A percentile compares a stretch with the other conserved stretches of the same genome.
phyloP scores from a whole-genome alignment of 768 basidiomycete genomes.

The Tricholoma flavovirens region DNA sequence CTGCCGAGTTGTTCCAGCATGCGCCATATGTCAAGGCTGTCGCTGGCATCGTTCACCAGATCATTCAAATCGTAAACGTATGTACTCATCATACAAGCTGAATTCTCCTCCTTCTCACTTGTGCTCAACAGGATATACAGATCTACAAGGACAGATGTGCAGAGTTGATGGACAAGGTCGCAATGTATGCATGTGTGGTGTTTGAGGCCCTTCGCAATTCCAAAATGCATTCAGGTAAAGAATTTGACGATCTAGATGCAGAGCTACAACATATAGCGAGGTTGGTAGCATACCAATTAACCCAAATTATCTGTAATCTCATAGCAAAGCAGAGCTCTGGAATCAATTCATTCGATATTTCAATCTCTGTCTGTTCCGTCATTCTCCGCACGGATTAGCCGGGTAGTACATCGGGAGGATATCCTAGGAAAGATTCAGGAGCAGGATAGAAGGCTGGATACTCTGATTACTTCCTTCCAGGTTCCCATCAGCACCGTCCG shows the following conservation, averaged over 20 bases:
- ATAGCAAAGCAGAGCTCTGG: constrained; percentile 14
- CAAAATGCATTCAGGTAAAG: constrained; percentile 3
- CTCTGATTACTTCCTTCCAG: constrained; percentile 23
- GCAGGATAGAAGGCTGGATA: constrained; percentile 23
- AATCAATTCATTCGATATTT: constrained; percentile 16
- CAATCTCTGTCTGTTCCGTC: constrained; percentile 9
- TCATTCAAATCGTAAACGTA: constrained; percentile 23
- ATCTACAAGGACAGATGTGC: constrained; percentile 16
- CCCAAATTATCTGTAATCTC: neutral
- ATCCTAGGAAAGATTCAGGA: constrained; percentile 14
- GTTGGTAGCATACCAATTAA: constrained; percentile 4
- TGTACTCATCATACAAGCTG: neutral
- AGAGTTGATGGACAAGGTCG: constrained; percentile 21
- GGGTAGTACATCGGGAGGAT: constrained; percentile 17
- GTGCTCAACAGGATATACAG: constrained; percentile 16
- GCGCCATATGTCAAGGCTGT: constrained; percentile 24
- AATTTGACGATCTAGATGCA: constrained; percentile 13
- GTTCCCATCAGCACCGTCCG: neutral
- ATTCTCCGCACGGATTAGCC: constrained; percentile 12
- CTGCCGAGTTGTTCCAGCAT: constrained; percentile 15
- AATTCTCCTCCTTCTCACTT: neutral
- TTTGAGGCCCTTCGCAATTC: constrained; percentile 17
- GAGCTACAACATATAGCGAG: constrained; percentile 17
- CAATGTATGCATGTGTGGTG: constrained; percentile 19
- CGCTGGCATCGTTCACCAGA: constrained; percentile 17